Conservation (phyloP, 2,329 filamentous ascomycete species). For the Aphanocladium album region DNA sequence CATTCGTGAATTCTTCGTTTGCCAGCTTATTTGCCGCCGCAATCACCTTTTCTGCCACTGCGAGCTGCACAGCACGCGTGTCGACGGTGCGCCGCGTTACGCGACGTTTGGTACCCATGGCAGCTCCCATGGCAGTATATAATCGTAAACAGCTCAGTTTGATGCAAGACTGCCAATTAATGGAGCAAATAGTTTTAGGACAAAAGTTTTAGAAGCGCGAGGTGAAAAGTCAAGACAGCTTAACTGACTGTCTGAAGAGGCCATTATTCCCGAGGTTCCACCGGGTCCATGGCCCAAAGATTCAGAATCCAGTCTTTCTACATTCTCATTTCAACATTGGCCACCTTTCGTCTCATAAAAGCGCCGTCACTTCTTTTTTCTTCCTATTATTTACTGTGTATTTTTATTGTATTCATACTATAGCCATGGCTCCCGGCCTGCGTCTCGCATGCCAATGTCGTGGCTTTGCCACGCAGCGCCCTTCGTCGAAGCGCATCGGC, state of each 20-base stretch:
- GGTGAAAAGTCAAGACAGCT: background rate
- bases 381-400: background rate
- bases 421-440: background rate
- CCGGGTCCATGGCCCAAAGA: background rate
- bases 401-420: background rate
- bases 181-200: background rate
- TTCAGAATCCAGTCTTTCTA: background rate
- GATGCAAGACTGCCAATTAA: background rate
- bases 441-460: conserved; percentile 1
- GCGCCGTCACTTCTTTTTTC: background rate
- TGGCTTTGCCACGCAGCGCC: conserved; percentile 10
- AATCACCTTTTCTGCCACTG: conserved; percentile 31
- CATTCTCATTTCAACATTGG: background rate
- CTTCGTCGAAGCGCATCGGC: conserved; percentile 23
- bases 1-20: conserved; percentile 43
- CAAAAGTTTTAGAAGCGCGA: background rate
- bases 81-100: background rate
- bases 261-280: conserved; percentile 5
- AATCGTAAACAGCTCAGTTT: background rate
- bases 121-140: background rate
- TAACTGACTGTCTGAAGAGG: background rate
- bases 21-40: conserved; percentile 43
- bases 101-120: background rate
- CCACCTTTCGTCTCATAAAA: background rate
- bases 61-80: conserved; percentile 6